These are phyloP conservation scores for Diaporthe batatas DNA, from an alignment of 2,329 filamentous ascomycete genomes.

Conservation along the genomic window DNA sequence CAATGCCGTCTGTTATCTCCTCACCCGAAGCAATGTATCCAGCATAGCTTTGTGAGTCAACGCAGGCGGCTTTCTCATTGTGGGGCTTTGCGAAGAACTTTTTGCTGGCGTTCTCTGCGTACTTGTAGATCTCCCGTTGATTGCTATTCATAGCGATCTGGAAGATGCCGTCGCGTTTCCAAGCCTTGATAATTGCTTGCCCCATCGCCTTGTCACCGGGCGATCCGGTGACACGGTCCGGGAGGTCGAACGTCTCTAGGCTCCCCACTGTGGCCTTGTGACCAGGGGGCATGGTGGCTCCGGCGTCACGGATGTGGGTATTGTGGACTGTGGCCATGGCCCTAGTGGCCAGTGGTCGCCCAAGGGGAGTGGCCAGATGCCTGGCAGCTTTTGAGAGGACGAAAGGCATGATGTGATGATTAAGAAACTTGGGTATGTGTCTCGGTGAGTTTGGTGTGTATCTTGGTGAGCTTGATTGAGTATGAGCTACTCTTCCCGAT, in stretches of 20 bases:
- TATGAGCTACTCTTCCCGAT: not conserved
- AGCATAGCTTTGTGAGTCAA: conserved; percentile 60
- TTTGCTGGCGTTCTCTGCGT: conserved; percentile 54
- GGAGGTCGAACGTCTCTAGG: conserved; percentile 59
- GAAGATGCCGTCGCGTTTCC: conserved; percentile 61
- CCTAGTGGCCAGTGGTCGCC: conserved; percentile 10
- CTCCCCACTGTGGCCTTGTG: conserved; percentile 48
- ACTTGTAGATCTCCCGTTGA: conserved; percentile 53
- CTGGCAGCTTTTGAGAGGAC: conserved; percentile 17
- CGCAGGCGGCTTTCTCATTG: conserved; percentile 56
- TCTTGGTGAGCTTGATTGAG: not conserved
- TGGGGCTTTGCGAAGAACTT: conserved; percentile 55
- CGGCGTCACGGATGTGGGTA: not conserved
- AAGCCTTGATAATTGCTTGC: conserved; percentile 56
- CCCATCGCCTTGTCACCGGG: conserved; percentile 54
- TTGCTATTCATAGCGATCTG: conserved; percentile 56
- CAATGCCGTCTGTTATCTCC: conserved; percentile 61
- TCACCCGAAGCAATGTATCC: conserved; percentile 65
- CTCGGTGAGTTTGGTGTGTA: not conserved
- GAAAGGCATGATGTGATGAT: conserved; percentile 28
- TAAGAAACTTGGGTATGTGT: not conserved
- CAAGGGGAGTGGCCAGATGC: conserved; percentile 2
- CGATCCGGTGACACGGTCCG: conserved; percentile 52
- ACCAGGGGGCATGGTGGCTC: conserved; percentile 48
- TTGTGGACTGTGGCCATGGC: conserved; percentile 25